These are phyloP conservation scores for Yueomyces sinensis DNA, from an alignment of 805 yeast species.

Conservation along the genomic window DNA sequence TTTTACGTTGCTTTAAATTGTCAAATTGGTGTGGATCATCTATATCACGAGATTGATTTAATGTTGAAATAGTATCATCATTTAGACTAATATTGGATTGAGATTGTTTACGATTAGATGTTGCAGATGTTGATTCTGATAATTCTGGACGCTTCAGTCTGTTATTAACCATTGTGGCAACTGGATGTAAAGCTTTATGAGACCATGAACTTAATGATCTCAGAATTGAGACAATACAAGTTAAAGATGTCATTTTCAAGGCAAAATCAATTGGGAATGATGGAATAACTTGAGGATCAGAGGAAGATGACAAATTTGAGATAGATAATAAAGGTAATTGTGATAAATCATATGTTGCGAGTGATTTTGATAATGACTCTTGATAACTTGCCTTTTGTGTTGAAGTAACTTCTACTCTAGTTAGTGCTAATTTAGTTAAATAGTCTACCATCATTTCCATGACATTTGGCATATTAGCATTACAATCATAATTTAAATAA, in stretches of 20 bases:
- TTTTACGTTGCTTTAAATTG: constrained; percentile 68
- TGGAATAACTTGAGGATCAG: constrained; percentile 8
- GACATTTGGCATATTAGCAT: constrained; percentile 61
- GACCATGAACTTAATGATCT: constrained; percentile 81
- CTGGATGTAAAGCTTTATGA: constrained; percentile 40
- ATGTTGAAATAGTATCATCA: constrained; percentile 8
- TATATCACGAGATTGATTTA: constrained; percentile 22
- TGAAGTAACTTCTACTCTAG: constrained; percentile 59
- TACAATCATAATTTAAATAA: constrained; percentile 93
- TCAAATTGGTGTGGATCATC: constrained; percentile 84
- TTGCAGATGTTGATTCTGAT: constrained; percentile 6
- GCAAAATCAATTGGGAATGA: constrained; percentile 69
- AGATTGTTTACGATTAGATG: constrained; percentile 7
- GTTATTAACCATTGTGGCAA: constrained; percentile 1
- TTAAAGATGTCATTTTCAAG: constrained; percentile 67
- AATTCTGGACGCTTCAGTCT: background rate
- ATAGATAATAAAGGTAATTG: constrained; percentile 70
- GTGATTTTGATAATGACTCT: constrained; percentile 37
- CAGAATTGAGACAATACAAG: constrained; percentile 68
- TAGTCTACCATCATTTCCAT: constrained; percentile 75
- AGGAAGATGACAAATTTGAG: constrained; percentile 35
- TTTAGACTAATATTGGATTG: constrained; percentile 5
- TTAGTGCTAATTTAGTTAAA: constrained; percentile 51
- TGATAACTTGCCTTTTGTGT: constrained; percentile 48
- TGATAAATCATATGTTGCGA: constrained; percentile 62